Conservation (phyloP, 345 rosid genomes). For the Boechera stricta region DNA sequence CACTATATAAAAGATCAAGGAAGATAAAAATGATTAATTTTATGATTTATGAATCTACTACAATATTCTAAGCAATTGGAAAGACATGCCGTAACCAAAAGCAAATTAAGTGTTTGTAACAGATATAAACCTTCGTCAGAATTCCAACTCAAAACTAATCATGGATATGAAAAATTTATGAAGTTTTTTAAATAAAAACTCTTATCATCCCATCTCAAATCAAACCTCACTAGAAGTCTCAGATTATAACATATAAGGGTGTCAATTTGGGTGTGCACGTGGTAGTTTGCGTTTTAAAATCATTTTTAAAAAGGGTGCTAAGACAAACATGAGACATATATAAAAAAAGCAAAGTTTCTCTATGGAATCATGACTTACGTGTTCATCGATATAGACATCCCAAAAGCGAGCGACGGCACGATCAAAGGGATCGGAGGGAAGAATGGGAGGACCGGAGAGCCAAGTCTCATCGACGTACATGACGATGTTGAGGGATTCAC, state of each 20-base stretch:
- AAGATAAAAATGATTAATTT: neutral
- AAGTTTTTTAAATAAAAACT: no score
- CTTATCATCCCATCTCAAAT: no score
- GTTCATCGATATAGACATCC: slow-evolving; percentile 48
- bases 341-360: neutral
- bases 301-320: neutral
- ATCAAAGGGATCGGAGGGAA: slow-evolving; percentile 44
- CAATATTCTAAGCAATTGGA: neutral
- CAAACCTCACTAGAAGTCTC: no score
- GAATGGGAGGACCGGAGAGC: slow-evolving; percentile 46
- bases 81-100: neutral
- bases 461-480: slow-evolving; percentile 47
- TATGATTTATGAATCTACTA: neutral
- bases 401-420: slow-evolving; percentile 49
- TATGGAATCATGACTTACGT: slow-evolving; percentile 46
- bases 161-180: neutral
- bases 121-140: neutral
- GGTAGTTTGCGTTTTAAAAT: no score
- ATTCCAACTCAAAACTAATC: neutral
- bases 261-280: no score
- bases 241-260: no score
- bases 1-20: slow-evolving; percentile 45
- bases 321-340: neutral
- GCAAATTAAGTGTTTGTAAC: no score
- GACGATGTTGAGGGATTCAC: slow-evolving; percentile 48